phyloP scores from a whole-genome alignment of 2,329 filamentous ascomycete genomes.

The Aspergillus ustus region DNA sequence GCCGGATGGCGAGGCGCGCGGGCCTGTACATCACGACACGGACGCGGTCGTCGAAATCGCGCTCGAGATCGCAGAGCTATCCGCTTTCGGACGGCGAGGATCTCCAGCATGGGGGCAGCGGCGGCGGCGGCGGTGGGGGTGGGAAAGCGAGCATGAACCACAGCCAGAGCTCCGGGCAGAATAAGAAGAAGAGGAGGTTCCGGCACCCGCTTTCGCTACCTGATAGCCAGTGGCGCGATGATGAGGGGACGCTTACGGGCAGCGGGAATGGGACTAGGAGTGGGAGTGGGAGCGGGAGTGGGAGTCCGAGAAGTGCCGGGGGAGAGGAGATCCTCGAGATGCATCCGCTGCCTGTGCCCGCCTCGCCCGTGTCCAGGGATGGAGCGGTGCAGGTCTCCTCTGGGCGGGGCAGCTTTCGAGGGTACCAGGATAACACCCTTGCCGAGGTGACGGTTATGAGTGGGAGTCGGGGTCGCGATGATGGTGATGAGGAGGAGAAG shows the following conservation, averaged over 20 bases:
- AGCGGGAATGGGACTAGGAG: constrained; percentile 13
- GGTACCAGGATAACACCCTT: neutral
- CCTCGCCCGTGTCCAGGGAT: neutral
- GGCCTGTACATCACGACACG: constrained; percentile 31
- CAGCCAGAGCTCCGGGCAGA: constrained; percentile 2
- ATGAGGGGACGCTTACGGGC: constrained; percentile 35
- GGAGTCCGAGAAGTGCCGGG: no score
- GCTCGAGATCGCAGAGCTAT: constrained; percentile 30
- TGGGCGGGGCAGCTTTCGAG: neutral
- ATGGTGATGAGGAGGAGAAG: neutral
- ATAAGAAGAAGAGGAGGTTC: constrained; percentile 28
- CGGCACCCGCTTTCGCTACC: constrained; percentile 39
- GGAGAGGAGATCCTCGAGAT: no score
- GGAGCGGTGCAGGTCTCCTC: neutral
- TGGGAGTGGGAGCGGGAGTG: neutral
- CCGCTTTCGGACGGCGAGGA: constrained; percentile 27
- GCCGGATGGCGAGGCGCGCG: constrained; percentile 31
- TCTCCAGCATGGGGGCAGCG: constrained; percentile 1
- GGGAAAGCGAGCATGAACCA: no score
- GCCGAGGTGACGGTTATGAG: neutral
- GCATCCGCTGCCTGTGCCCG: neutral
- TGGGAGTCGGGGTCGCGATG: neutral
- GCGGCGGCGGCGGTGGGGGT: no score
- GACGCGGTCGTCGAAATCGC: constrained; percentile 22
- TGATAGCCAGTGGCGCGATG: constrained; percentile 37